Base-by-base conservation (phyloP, 306 rosid genomes). In the Carpinus fangiana region DNA sequence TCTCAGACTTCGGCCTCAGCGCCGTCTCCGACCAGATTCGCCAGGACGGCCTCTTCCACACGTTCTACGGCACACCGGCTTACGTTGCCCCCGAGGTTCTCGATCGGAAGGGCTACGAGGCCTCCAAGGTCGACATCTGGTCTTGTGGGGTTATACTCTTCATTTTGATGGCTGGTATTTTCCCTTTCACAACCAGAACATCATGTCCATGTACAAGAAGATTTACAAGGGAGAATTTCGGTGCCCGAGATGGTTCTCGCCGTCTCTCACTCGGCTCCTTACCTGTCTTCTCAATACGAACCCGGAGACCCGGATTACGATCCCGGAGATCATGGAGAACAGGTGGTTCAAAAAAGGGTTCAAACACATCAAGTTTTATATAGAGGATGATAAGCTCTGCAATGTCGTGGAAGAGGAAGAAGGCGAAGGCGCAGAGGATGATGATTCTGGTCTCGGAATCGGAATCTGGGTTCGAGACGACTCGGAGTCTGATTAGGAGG, bases 31-130 rank as follows among this genome's bases (percentile, higher is more conserved):
- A 94, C 74, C 96, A 94, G 79, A 94, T 92, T 67, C 78, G 91
- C 4, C 96, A 94, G 70, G 98, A 94, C 53, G 98, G 97, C 4
- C 69, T 94, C 75, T 94, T 94, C 47, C 98, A 94, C 77, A 94
- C 98, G 8, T 94, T 94, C 73, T 94, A 97, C 21, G 97, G 98
- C 0, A 94, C 98, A 0, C 98, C 98, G 17, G 96, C 97, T 0
- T 94, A 94, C 66, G 98, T 94, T 21, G 98, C 98, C 1, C 97
- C 98, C 0, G 98, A 94, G 87, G 97, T 94, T 54, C 74, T 94
- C 54, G 93, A 81, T 0, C 79, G 98, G 34, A 90, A 89, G 61
- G 98, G 98, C 0, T 94, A 94, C 46, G 98, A 94, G 57, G 97
- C 96, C 3, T 93, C 89, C 0, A 94, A 92, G 80, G 97, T 92